Conservation (phyloP, 1,284 basidiomycete species). For the Vanrija sp. region DNA sequence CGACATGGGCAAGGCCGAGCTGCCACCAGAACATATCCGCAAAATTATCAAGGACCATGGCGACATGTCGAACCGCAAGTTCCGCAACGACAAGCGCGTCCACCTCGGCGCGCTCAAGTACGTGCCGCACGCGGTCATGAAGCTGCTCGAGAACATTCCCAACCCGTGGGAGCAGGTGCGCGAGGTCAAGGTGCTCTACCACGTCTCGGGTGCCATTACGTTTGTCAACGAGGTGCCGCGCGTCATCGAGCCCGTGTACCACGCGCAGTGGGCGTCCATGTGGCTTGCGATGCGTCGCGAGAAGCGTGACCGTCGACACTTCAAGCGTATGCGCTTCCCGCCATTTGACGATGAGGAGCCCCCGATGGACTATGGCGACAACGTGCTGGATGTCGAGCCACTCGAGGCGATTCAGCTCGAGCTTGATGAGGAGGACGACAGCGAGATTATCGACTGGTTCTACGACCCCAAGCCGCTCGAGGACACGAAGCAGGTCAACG, state of each 20-base stretch:
- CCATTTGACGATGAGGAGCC: constrained; percentile 99
- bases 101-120: constrained; percentile 98
- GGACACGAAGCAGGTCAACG: constrained; percentile 84
- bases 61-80: constrained; percentile 95
- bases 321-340: constrained; percentile 99
- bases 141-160: constrained; percentile 97
- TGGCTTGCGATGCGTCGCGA: constrained; percentile 99
- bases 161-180: constrained; percentile 99
- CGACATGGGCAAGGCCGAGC: constrained; percentile 48
- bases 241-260: constrained; percentile 95
- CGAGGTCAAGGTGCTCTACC: constrained; percentile 93
- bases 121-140: constrained; percentile 98
- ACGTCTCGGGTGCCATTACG: constrained; percentile 99
- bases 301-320: constrained; percentile 97
- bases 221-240: constrained; percentile 98
- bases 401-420: constrained; percentile 97
- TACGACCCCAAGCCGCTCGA: constrained; percentile 94
- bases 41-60: constrained; percentile 98
- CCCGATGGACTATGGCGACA: constrained; percentile 96
- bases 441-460: constrained; percentile 96
- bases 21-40: constrained; percentile 75
- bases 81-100: constrained; percentile 97
- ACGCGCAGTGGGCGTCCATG: constrained; percentile 99
- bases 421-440: constrained; percentile 88
- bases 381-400: constrained; percentile 95